Conservation (phyloP, 306 rosid species). For the Heteromeles arbutifolia region DNA sequence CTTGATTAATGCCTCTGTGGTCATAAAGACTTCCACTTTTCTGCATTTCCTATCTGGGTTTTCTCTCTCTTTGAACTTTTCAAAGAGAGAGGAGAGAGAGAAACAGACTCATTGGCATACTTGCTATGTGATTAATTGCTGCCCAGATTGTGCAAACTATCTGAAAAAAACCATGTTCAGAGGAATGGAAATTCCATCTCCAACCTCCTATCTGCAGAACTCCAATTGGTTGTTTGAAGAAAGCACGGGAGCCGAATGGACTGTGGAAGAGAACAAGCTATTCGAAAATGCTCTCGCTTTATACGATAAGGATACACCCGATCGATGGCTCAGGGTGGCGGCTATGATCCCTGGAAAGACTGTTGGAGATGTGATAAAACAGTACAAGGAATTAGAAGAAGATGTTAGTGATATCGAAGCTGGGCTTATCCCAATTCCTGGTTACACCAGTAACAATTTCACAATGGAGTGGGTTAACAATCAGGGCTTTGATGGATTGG, state of each 20-base stretch:
- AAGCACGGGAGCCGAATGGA: conserved; percentile 65
- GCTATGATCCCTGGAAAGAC: conserved; percentile 78
- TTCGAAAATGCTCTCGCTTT: conserved; percentile 84
- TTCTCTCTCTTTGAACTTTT: conserved; percentile 36
- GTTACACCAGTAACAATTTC: conserved; percentile 47
- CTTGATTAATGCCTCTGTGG: conserved; percentile 29
- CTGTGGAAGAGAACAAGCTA: conserved; percentile 65
- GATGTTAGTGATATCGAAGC: conserved; percentile 88
- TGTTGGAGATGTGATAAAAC: conserved; percentile 77
- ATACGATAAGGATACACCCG: conserved; percentile 65
- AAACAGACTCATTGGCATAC: not conserved
- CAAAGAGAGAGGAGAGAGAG: conserved; percentile 20
- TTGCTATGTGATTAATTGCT: conserved; percentile 14
- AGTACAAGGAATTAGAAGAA: conserved; percentile 75
- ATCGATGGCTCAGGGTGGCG: conserved; percentile 78
- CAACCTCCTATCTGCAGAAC: conserved; percentile 51
- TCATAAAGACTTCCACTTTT: conserved; percentile 27
- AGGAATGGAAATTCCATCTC: conserved; percentile 56
- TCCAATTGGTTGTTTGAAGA: conserved; percentile 82
- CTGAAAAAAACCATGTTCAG: conserved; percentile 40
- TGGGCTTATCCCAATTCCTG: conserved; percentile 68
- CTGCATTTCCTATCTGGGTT: conserved; percentile 38
- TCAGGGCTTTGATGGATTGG: conserved; percentile 56
- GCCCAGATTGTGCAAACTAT: not conserved
- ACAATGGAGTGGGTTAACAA: conserved; percentile 60